Conservation (phyloP, 768 basidiomycete species). For the Favolaschia claudopus region DNA sequence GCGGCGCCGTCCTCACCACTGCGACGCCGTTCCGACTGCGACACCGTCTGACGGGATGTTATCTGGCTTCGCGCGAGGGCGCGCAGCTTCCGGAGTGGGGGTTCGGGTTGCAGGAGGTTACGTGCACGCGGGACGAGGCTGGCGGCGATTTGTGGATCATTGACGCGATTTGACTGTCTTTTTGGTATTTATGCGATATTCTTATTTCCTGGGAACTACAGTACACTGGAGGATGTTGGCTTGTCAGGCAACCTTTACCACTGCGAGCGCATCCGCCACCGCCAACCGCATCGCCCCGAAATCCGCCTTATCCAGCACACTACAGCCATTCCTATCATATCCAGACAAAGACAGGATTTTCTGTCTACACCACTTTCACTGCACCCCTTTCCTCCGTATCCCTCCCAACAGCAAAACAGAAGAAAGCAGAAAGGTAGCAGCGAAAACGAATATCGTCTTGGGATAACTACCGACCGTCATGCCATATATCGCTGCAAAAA, state of each 20-base stretch:
- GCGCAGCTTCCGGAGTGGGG: slow-evolving; percentile 7
- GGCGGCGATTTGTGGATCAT: slow-evolving; percentile 1
- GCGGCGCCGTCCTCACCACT: not conserved
- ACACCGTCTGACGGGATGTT: not conserved
- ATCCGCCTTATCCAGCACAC: no score
- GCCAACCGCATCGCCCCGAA: no score
- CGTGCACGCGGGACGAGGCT: not conserved
- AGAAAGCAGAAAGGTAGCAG: slow-evolving; percentile 57
- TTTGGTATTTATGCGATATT: no score
- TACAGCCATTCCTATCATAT: no score
- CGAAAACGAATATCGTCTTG: slow-evolving; percentile 71
- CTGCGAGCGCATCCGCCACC: no score
- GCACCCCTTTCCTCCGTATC: no score
- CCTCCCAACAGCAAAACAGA: slow-evolving; percentile 56
- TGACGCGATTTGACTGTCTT: slow-evolving; percentile 6
- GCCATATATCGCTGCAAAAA: slow-evolving; percentile 75
- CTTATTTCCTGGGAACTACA: no score
- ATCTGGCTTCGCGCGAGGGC: not conserved
- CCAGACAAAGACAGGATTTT: no score
- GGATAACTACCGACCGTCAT: slow-evolving; percentile 69
- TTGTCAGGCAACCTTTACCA: no score
- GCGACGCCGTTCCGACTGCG: slow-evolving; percentile 1
- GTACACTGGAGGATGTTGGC: no score
- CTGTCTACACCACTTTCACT: no score
- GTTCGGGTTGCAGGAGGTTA: slow-evolving; percentile 11